These are phyloP conservation scores for Phaeosphaeria sp. DNA, from an alignment of 2,329 filamentous ascomycete genomes.

Conservation along the genomic window DNA sequence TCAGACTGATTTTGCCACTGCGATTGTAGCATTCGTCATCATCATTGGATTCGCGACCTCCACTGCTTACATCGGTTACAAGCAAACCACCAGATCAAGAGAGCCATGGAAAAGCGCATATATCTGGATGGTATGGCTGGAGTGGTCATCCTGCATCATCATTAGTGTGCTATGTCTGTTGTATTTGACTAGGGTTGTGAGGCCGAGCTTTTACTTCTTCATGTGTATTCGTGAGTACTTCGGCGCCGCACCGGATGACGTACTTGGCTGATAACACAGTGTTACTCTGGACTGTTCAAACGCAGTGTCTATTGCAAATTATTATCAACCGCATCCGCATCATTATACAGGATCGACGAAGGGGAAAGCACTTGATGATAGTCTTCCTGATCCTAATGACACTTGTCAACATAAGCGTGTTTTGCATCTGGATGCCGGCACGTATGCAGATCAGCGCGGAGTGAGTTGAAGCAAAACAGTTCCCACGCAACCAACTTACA, in stretches of 20 bases:
- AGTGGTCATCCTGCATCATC: constrained; percentile 51
- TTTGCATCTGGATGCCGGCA: constrained; percentile 37
- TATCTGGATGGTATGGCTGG: constrained; percentile 57
- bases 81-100: constrained; percentile 29
- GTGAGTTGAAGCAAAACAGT: constrained; percentile 5
- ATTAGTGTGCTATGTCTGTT: constrained; percentile 49
- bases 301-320: constrained; percentile 39
- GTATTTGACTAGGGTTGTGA: constrained; percentile 36
- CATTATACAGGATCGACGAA: constrained; percentile 24
- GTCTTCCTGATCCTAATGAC: constrained; percentile 22
- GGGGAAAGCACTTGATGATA: constrained; percentile 21
- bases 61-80: constrained; percentile 39
- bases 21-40: constrained; percentile 24
- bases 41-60: constrained; percentile 25
- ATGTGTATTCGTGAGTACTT: constrained; percentile 31
- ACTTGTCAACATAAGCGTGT: constrained; percentile 40
- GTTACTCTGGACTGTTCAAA: constrained; percentile 33
- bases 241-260: no score
- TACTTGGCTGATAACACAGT: constrained; percentile 17
- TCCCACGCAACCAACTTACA: not conserved
- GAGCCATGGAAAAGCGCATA: constrained; percentile 45
- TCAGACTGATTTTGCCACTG: constrained; percentile 23
- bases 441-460: constrained; percentile 28
- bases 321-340: constrained; percentile 38
- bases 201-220: constrained; percentile 43